phyloP scores from a whole-genome alignment of 352 stramenopile species.

The Globisporangium middletonii region DNA sequence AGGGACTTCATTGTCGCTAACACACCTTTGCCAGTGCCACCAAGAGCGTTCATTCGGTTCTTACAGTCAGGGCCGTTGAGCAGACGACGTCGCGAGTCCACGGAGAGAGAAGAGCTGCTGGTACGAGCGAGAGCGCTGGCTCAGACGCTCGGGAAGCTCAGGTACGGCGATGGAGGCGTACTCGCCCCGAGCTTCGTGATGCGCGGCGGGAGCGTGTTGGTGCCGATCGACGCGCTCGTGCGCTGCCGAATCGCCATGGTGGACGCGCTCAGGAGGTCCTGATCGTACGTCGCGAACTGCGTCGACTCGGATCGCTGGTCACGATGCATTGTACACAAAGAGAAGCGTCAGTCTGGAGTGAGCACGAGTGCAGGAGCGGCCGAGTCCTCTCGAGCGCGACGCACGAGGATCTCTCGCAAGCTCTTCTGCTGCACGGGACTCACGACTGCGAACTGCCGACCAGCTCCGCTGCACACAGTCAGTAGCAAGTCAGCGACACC shows the following conservation, averaged over 20 bases:
- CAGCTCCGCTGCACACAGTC: constrained; percentile 26
- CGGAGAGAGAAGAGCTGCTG: too few relatives aligned
- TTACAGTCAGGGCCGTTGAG: too few relatives aligned
- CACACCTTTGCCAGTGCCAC: not conserved
- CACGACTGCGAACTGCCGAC: constrained; percentile 50
- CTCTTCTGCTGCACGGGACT: constrained; percentile 13
- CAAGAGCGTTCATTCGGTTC: too few relatives aligned
- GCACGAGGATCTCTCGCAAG: constrained; percentile 42
- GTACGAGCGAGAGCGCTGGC: not conserved
- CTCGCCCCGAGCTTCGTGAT: constrained; percentile 3
- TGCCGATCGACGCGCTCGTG: constrained; percentile 12
- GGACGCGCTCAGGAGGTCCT: constrained; percentile 50
- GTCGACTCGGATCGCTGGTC: constrained; percentile 26
- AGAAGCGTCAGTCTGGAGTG: constrained; percentile 1
- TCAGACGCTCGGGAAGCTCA: constrained; percentile 35
- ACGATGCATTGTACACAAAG: not conserved
- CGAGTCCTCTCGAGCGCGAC: not conserved
- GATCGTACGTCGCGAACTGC: constrained; percentile 35
- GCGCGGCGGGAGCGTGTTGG: constrained; percentile 3
- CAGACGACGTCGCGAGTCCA: not conserved
- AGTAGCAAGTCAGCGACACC: not conserved
- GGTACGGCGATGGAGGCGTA: constrained; percentile 18
- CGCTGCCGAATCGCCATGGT: constrained; percentile 48
- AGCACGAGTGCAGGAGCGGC: not conserved
- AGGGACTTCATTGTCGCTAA: constrained; percentile 2